Percentiles rank a stretch among this genome's conserved stretches.
Conservation (phyloP, 2,329 filamentous ascomycete species). For the Fusarium gaditjirri region DNA sequence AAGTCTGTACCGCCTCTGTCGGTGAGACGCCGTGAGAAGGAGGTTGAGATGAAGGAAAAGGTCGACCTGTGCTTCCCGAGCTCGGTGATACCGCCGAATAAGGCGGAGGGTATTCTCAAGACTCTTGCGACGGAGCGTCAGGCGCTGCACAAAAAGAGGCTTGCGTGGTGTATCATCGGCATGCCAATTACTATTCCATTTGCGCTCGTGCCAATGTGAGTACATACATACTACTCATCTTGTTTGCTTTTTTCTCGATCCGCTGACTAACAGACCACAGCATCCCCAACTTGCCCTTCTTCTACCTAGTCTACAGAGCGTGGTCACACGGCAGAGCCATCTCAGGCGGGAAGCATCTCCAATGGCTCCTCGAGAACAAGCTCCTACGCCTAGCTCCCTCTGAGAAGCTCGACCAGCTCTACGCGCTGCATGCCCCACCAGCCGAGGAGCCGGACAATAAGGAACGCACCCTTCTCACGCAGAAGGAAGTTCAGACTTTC, state of each 20-base stretch:
- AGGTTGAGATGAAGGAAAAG: conserved; percentile 69
- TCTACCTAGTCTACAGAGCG: conserved; percentile 90
- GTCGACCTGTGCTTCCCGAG: conserved; percentile 82
- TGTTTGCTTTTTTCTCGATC: background rate
- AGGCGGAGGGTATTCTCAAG: conserved; percentile 72
- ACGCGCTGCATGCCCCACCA: conserved; percentile 59
- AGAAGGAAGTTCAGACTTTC: conserved; percentile 65
- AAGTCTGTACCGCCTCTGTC: conserved; percentile 92
- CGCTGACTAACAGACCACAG: conserved; percentile 54
- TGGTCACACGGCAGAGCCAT: conserved; percentile 94
- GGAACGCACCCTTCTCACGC: conserved; percentile 58
- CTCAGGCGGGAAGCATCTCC: conserved; percentile 83
- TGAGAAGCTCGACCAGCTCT: conserved; percentile 77
- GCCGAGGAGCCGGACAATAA: conserved; percentile 37
- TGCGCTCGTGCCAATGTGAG: conserved; percentile 86
- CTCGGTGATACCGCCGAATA: conserved; percentile 71
- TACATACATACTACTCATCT: conserved; percentile 25
- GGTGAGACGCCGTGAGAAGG: conserved; percentile 70
- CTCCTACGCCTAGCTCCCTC: conserved; percentile 75
- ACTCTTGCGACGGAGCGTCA: conserved; percentile 84
- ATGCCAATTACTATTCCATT: conserved; percentile 88
- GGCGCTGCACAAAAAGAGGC: conserved; percentile 76
- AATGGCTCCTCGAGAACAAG: conserved; percentile 81
- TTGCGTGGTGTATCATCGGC: conserved; percentile 83
- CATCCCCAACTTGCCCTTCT: conserved; percentile 94